Conservation (phyloP, 352 stramenopile species). For the Phytophthora pluvialis region DNA sequence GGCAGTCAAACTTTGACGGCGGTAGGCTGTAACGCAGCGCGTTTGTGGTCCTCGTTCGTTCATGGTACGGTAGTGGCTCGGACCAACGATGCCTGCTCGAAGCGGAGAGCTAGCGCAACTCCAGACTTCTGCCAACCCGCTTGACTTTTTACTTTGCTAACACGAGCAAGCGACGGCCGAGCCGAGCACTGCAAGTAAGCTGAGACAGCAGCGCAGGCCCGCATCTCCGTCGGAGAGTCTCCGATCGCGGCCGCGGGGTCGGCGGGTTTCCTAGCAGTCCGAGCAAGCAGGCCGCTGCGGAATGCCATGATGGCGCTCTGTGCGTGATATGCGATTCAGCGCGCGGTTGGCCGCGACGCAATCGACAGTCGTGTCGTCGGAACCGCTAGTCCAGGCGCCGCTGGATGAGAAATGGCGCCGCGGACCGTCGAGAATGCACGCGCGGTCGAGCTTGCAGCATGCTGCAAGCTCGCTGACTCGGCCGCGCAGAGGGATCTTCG, state of each 20-base stretch:
- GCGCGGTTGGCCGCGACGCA: constrained; percentile 15
- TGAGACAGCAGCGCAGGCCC: constrained; percentile 23
- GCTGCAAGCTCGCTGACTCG: background rate
- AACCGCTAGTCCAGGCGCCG: background rate
- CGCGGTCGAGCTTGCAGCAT: background rate
- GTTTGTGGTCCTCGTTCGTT: constrained; percentile 16
- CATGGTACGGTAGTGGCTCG: background rate
- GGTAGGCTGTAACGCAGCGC: constrained; percentile 7
- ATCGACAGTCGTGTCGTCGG: constrained; percentile 12
- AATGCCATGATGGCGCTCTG: background rate
- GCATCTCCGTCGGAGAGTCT: constrained; percentile 16
- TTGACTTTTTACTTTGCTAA: constrained; percentile 21
- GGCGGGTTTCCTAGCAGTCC: constrained; percentile 1
- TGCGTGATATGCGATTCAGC: constrained; percentile 30
- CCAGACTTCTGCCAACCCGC: background rate
- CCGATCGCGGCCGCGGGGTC: constrained; percentile 4
- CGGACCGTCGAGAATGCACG: background rate
- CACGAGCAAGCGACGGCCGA: constrained; percentile 22
- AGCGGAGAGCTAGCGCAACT: background rate
- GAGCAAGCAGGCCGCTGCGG: background rate
- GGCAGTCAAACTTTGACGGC: constrained; percentile 9
- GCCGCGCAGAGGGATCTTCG: constrained; percentile 11
- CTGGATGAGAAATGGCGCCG: background rate
- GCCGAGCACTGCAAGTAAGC: background rate
- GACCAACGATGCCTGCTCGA: constrained; percentile 6